Evolutionary conservation across 441 rosid genomes (phyloP).

Genomic region (Biscutella laevigata): DNA sequence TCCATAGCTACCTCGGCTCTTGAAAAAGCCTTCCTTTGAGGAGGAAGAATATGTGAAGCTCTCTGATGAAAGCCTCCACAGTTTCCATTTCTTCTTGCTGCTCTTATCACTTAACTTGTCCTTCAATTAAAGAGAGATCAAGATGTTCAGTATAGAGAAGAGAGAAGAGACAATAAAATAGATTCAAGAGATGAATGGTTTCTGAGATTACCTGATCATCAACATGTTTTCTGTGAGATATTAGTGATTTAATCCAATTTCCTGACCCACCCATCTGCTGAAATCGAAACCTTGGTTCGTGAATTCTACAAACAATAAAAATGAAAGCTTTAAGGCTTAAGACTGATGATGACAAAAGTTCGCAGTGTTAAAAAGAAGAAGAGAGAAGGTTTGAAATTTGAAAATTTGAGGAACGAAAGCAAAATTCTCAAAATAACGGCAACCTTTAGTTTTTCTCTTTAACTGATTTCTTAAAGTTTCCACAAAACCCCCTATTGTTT

Average conservation of each 20-base stretch:
- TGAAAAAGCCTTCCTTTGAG: no score
- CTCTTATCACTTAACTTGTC: slow-evolving; percentile 40
- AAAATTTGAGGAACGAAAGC: slow-evolving; percentile 21
- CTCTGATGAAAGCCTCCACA: slow-evolving; percentile 84
- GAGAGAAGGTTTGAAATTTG: slow-evolving; percentile 23
- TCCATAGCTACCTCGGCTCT: slow-evolving; percentile 28
- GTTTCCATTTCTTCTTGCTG: slow-evolving; percentile 79
- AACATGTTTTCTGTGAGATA: slow-evolving; percentile 40
- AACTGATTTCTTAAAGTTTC: background rate
- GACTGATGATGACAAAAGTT: slow-evolving; percentile 22
- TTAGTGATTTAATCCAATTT: slow-evolving; percentile 65
- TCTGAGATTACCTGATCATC: slow-evolving; percentile 31
- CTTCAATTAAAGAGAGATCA: slow-evolving; percentile 8
- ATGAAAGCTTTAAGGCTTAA: background rate
- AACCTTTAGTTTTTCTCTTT: slow-evolving; percentile 4
- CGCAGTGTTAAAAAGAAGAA: slow-evolving; percentile 8
- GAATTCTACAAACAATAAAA: background rate
- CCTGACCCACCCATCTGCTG: slow-evolving; percentile 75
- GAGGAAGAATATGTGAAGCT: slow-evolving; percentile 34
- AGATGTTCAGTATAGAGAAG: background rate
- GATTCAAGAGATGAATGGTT: background rate
- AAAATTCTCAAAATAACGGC: slow-evolving; percentile 24
- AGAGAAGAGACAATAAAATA: background rate
- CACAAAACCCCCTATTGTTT: background rate
- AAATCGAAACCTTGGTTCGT: slow-evolving; percentile 1